Conservation (phyloP, 1,284 basidiomycete species). For the Meripilus lineatus region DNA sequence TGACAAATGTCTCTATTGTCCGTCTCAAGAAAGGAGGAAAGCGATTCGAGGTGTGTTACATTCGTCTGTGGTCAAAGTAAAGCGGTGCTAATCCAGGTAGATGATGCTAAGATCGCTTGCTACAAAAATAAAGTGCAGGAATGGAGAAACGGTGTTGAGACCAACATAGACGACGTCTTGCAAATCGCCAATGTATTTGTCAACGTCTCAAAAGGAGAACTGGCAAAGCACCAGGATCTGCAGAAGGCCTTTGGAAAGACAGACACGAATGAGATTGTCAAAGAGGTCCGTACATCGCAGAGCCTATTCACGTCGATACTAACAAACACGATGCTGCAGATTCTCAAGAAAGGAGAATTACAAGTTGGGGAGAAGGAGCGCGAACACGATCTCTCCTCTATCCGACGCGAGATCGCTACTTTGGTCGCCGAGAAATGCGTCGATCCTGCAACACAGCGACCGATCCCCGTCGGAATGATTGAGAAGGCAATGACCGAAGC, state of each 20-base stretch:
- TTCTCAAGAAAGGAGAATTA: constrained; percentile 93
- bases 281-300: constrained; percentile 57
- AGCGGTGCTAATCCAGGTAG: neutral
- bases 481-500: constrained; percentile 98
- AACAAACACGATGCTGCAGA: constrained; percentile 42
- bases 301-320: too few species aligned
- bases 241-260: constrained; percentile 87
- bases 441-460: constrained; percentile 84
- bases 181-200: constrained; percentile 96
- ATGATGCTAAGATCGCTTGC: constrained; percentile 82
- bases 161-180: constrained; percentile 91
- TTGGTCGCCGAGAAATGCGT: constrained; percentile 94
- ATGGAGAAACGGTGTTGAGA: constrained; percentile 92
- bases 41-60: constrained; percentile 82
- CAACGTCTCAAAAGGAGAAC: constrained; percentile 96
- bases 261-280: constrained; percentile 70
- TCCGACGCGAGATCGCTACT: constrained; percentile 92
- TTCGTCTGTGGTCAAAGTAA: neutral
- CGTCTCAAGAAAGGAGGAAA: constrained; percentile 96
- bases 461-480: constrained; percentile 94
- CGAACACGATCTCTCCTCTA: constrained; percentile 78
- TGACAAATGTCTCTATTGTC: constrained; percentile 96
- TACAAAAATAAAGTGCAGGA: constrained; percentile 99
- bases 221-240: constrained; percentile 86
- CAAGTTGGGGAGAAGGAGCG: constrained; percentile 98